Percentiles rank a stretch among this genome's conserved stretches.
Conservation (phyloP, 2,329 filamentous ascomycete genomes). For the Stachybotrys chlorohalonatus region DNA sequence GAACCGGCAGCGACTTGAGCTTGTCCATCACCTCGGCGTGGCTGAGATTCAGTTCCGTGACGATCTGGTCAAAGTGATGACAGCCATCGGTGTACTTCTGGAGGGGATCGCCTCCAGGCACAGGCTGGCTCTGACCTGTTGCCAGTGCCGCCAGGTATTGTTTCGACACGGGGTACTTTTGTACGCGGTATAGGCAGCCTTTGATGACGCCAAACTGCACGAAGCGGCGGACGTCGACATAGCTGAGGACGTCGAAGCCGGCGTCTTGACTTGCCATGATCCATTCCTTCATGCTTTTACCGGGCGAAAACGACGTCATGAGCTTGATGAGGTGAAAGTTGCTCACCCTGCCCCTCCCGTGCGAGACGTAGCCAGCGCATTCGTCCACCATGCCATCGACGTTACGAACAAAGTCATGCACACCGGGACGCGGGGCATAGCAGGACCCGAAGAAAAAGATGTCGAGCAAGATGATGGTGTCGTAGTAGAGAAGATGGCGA, state of each 20-base stretch:
- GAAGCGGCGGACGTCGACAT: slow-evolving; percentile 81
- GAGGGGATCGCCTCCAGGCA: slow-evolving; percentile 39
- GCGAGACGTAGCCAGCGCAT: slow-evolving; percentile 74
- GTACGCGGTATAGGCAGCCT: slow-evolving; percentile 83
- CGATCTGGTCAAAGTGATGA: slow-evolving; percentile 75
- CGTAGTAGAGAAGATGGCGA: slow-evolving; percentile 86
- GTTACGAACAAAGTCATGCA: slow-evolving; percentile 73
- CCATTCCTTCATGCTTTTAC: slow-evolving; percentile 81
- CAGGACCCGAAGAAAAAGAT: slow-evolving; percentile 92
- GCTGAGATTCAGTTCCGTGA: slow-evolving; percentile 62
- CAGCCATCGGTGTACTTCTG: slow-evolving; percentile 64
- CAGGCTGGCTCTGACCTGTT: slow-evolving; percentile 38
- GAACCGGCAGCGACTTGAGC: slow-evolving; percentile 48
- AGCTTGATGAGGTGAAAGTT: slow-evolving; percentile 68
- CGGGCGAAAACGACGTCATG: slow-evolving; percentile 77
- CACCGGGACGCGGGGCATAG: slow-evolving; percentile 71
- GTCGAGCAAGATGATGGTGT: slow-evolving; percentile 81
- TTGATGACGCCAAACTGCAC: slow-evolving; percentile 97
- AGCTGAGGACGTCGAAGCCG: slow-evolving; percentile 56
- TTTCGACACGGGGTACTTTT: slow-evolving; percentile 76
- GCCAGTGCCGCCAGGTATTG: slow-evolving; percentile 49
- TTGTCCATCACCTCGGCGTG: slow-evolving; percentile 63
- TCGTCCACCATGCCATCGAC: slow-evolving; percentile 70
- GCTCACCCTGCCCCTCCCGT: slow-evolving; percentile 31
- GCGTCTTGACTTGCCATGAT: slow-evolving; percentile 63